Evolutionary conservation across 2,329 filamentous ascomycete genomes (phyloP).

Genomic region (Septoria linicola): DNA sequence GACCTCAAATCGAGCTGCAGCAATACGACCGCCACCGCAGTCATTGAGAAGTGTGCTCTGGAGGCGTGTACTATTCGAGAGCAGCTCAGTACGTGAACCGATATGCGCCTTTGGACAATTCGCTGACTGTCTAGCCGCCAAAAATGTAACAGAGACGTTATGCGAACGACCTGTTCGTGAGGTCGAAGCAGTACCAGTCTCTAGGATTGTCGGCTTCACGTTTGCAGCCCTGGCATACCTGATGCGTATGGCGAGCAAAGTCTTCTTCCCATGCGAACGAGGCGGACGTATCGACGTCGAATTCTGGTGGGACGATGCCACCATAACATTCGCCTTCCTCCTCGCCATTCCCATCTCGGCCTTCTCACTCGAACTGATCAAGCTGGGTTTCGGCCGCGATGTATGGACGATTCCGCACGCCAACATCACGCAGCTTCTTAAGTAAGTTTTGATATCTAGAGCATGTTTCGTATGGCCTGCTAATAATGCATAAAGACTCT

Average conservation of each 20-base stretch:
- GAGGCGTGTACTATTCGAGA: conserved; percentile 16
- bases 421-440: conserved; percentile 20
- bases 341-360: conserved; percentile 18
- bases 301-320: conserved; percentile 24
- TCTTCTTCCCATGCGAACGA: conserved; percentile 14
- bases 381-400: conserved; percentile 15
- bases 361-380: conserved; percentile 12
- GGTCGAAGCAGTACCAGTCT: neutral
- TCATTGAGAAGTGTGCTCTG: conserved; percentile 13
- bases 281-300: conserved; percentile 17
- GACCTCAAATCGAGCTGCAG: conserved; percentile 17
- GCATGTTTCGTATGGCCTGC: neutral
- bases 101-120: neutral
- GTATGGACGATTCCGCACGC: conserved; percentile 23
- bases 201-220: neutral
- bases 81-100: conserved; percentile 18
- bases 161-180: conserved; percentile 10
- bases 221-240: conserved; percentile 5
- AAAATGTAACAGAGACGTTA: conserved; percentile 15
- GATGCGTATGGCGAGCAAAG: conserved; percentile 14
- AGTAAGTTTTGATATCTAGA: conserved; percentile 4
- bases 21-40: conserved; percentile 20
- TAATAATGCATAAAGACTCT: conserved; percentile 9
- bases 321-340: conserved; percentile 17
- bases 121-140: conserved; percentile 8